Conservation (phyloP, 2,329 filamentous ascomycete genomes). For the Penicillium sp. region DNA sequence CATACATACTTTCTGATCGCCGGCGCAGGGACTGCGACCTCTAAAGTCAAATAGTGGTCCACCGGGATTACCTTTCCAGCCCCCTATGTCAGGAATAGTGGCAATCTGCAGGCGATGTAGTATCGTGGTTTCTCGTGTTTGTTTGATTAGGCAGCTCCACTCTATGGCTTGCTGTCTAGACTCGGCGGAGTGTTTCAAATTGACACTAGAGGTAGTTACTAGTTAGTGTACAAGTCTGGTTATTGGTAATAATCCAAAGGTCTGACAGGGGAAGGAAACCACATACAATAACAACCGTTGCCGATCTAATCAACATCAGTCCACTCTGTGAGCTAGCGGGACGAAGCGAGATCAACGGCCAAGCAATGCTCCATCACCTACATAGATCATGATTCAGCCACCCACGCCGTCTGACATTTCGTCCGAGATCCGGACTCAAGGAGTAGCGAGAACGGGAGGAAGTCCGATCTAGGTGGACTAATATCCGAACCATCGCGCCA, state of each 20-base stretch:
- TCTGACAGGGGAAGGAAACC: no score
- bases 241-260: no score
- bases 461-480: constrained; percentile 12
- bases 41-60: not conserved
- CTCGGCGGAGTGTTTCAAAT: not conserved
- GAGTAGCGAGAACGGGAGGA: constrained; percentile 7
- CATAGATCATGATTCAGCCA: not conserved
- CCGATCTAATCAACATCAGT: no score
- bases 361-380: not conserved
- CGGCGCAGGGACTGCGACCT: constrained; percentile 14
- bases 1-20: constrained; percentile 5
- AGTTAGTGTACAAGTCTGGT: no score
- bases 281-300: no score
- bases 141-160: not conserved
- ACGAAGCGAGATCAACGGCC: not conserved
- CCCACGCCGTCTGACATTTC: not conserved
- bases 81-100: not conserved
- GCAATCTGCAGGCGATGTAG: constrained; percentile 1
- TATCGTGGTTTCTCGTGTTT: not conserved
- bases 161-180: not conserved
- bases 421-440: not conserved
- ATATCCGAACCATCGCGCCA: constrained; percentile 11
- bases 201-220: no score
- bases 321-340: not conserved
- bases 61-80: not conserved